Percentiles rank a stretch among this genome's conserved stretches.
Conservation (phyloP, 1,139 yeast genomes). For the Lodderomyces parapsilosis region DNA sequence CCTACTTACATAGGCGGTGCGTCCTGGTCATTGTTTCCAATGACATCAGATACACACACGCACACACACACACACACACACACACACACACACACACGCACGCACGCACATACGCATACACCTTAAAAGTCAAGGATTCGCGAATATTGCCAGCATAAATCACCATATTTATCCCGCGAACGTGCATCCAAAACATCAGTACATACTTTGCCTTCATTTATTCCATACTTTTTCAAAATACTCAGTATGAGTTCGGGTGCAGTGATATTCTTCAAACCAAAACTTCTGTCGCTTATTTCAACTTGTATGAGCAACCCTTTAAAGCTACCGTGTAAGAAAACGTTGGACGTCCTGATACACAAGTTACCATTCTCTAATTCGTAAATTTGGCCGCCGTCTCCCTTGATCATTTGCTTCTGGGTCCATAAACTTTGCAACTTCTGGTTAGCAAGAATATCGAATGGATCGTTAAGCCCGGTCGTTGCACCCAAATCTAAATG, state of each 20-base stretch:
- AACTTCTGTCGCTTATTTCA: conserved; percentile 26
- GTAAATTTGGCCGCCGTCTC: conserved; percentile 74
- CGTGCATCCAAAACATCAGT: conserved; percentile 29
- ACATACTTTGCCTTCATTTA: conserved; percentile 43
- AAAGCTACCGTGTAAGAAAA: conserved; percentile 71
- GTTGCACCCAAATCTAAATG: conserved; percentile 48
- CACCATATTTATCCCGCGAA: conserved; percentile 36
- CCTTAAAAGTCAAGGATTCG: conserved; percentile 23
- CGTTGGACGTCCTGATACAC: conserved; percentile 62
- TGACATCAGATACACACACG: no score
- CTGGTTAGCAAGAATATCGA: conserved; percentile 48
- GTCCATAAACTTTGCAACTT: conserved; percentile 74
- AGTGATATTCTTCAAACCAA: conserved; percentile 5
- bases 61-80: no score
- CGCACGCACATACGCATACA: neutral
- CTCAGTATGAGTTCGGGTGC: conserved; percentile 20
- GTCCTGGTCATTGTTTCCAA: no score
- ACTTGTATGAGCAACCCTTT: conserved; percentile 68
- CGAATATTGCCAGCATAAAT: conserved; percentile 47
- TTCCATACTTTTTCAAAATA: conserved; percentile 34
- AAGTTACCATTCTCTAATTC: conserved; percentile 48
- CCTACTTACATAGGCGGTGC: no score
- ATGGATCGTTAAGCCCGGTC: conserved; percentile 47
- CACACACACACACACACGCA: no score
- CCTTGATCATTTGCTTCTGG: conserved; percentile 67